Base-by-base conservation (phyloP, 257 asterid species). In the Solanum peruvianum region DNA sequence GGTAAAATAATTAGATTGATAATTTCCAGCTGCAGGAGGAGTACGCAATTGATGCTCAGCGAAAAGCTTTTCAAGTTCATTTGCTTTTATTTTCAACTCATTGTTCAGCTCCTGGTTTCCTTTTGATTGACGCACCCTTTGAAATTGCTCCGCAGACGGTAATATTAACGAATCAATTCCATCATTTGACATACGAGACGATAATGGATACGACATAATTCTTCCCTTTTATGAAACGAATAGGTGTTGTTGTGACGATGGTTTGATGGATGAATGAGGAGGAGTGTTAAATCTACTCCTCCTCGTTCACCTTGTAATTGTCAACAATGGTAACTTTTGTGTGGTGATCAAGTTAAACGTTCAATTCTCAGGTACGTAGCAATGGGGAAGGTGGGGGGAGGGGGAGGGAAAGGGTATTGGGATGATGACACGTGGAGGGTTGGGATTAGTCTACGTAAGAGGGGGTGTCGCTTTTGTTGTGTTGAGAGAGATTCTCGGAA, bases 61-160 rank as follows among this genome's bases (percentile, higher is more conserved):
- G 87, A 97, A 96, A 52, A 96, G 95, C 90, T 91, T 97, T 88
- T 97, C 99, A 64, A 97, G 99, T 91, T 96, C 98, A 87, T 91
- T 94, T 33, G 99, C 99, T 90, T 97, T 97, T 89, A 94, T 45
- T 92, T 93, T 91, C 90, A 97, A 88, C 92, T 95, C 99, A 90
- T 94, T 94, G 60, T 97, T 96, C 66, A 92, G 95, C 42, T 97
- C 98, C 87, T 93, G 98, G 88, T 94, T 97, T 85, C 93, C 98
- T 91, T 95, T 97, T 82, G 97, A 72, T 84, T 89, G 96, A 78
- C 94, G 92, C 89, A 25, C 91, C 90, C 94, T 95, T 86, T 92
- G 99, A 83, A 87, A 80, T 83, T 89, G 94, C 41, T 93, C 93
- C n/a, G 92, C 89, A 89, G 92, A 91, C 29, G 96, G 93, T 16